phyloP scores from a whole-genome alignment of 345 rosid species.

The Gossypium ekmanianum region DNA sequence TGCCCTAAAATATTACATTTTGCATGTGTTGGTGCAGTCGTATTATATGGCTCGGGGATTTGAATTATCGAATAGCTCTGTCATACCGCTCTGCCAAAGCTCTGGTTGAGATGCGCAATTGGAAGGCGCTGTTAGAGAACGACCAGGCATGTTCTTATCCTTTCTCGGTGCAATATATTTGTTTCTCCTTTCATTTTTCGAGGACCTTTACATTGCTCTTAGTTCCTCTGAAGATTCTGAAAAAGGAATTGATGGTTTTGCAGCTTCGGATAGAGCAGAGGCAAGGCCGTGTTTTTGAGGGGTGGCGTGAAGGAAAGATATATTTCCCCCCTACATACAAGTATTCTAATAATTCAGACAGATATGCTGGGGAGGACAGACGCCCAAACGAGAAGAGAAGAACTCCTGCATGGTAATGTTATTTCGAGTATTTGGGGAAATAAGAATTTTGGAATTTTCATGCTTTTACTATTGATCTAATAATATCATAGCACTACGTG shows the following conservation, averaged over 20 bases:
- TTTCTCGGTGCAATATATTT: not conserved
- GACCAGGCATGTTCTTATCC: conserved; percentile 66
- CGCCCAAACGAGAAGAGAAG: conserved; percentile 86
- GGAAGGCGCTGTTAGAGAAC: conserved; percentile 86
- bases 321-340: conserved; percentile 99
- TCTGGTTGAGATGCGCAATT: conserved; percentile 94
- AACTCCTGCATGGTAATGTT: conserved; percentile 87
- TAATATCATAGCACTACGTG: not conserved
- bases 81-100: conserved; percentile 85
- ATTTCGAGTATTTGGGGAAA: not conserved
- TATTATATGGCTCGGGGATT: conserved; percentile 94
- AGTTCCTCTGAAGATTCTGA: conserved; percentile 14
- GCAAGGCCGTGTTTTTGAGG: conserved; percentile 71
- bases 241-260: conserved; percentile 6
- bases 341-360: conserved; percentile 90
- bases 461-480: not conserved
- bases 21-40: conserved; percentile 48
- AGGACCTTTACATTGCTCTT: not conserved
- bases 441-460: not conserved
- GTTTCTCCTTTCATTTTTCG: not conserved
- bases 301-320: conserved; percentile 92
- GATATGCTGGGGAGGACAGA: conserved; percentile 84
- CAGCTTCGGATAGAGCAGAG: conserved; percentile 87
- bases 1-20: not conserved
- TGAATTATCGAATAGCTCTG: conserved; percentile 89